Base-by-base conservation (phyloP, 176 grass and related monocot species). In the Guadua angustifolia region DNA sequence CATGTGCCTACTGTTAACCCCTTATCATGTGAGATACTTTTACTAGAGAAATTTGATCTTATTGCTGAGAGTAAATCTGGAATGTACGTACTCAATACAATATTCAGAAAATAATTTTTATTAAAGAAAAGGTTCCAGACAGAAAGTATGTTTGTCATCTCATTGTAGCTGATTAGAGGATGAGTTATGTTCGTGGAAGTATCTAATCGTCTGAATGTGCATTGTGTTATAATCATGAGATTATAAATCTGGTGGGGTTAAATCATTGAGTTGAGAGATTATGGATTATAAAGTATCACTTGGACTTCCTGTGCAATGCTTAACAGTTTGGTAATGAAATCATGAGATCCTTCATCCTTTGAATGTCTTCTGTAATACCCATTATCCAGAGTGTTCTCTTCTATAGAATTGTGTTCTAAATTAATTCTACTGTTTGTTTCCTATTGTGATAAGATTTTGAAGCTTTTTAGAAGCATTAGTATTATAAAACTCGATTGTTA, bases 41-140 rank as follows among this genome's bases (percentile, higher is more conserved):
- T 89, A 40, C 35, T 75, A 40, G 16, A 69, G 19, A 45, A 57
- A 40, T 12, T 66, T 79, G 25, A 83, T 81, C 71, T 14, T 26
- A 64, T 40, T 39, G 53, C 4, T 64, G 1, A 57, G 39, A 69
- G 4, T 82, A 21, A 44, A 76, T 68, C 63, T 35, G 44, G 6
- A 84, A 61, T 61, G 5, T 44, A 46, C 14, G 61, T 17, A 25
- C 69, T 40, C 35, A 13, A 42, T 80, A 33, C 57, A 33, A 57
- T 25, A 26, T 58, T n/a, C 50, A 66, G 38, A 57, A 63, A 63
- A 50, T 64, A 29, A n/a, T 73, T 67, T 67, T 66, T 66, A 18
- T 84, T 25, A 79, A 43, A 51, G 4, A 17, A 7, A 42, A 78
- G 22, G 13, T 45, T 82, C 46, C 3, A 3, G 46, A 49, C 2